phyloP scores from a whole-genome alignment of 805 yeast genomes.

The Cyberlindnera amylophila region DNA sequence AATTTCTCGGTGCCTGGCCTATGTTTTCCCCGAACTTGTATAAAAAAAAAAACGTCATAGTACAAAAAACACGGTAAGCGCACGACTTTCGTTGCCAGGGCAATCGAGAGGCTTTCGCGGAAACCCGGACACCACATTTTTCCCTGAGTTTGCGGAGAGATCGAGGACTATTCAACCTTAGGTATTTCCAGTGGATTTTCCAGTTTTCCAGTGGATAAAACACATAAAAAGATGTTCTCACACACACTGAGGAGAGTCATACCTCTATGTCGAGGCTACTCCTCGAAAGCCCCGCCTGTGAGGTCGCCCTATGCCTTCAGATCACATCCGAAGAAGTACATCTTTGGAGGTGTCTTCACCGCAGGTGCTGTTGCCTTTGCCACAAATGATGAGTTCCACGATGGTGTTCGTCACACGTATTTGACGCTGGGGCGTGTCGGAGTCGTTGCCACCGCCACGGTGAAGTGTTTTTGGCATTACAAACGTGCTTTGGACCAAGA shows the following conservation, averaged over 20 bases:
- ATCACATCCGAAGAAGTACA: conserved; percentile 10
- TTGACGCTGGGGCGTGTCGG: conserved; percentile 15
- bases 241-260: background rate
- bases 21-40: too few relatives aligned
- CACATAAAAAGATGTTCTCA: background rate
- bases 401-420: conserved; percentile 13
- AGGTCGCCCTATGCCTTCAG: conserved; percentile 3
- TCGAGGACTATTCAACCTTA: too few relatives aligned
- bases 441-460: conserved; percentile 59
- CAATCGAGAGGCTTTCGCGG: too few relatives aligned
- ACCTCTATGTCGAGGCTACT: background rate
- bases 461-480: conserved; percentile 70
- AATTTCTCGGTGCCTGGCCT: too few relatives aligned
- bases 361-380: conserved; percentile 8
- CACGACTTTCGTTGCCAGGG: too few relatives aligned
- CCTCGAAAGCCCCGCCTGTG: background rate
- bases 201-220: too few relatives aligned
- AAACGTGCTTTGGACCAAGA: conserved; percentile 46
- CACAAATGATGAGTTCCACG: conserved; percentile 16
- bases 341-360: conserved; percentile 7
- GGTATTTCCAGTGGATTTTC: too few relatives aligned
- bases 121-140: too few relatives aligned
- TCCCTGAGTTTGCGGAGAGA: too few relatives aligned
- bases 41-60: too few relatives aligned
- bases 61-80: too few relatives aligned